Conservation (phyloP, 2,329 filamentous ascomycete species). For the Fusarium metavorans region DNA sequence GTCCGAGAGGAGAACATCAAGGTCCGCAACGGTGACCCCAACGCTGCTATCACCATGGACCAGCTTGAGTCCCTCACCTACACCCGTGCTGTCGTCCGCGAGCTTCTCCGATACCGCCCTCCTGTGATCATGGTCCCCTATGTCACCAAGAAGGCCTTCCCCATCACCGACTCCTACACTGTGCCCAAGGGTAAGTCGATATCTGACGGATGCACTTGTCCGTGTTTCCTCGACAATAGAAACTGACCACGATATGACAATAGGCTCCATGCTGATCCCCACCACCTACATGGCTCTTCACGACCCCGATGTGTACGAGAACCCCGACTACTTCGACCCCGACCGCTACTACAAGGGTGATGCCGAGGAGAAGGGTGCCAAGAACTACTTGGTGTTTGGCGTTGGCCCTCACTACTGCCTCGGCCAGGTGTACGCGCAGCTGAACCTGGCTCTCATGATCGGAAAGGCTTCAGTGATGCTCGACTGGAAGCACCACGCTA, state of each 20-base stretch:
- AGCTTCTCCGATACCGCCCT: constrained; percentile 92
- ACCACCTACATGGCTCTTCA: constrained; percentile 91
- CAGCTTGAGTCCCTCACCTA: constrained; percentile 90
- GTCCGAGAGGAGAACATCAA: constrained; percentile 91
- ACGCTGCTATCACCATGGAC: constrained; percentile 81
- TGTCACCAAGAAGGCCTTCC: constrained; percentile 93
- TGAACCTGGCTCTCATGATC: constrained; percentile 89
- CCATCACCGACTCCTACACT: constrained; percentile 88
- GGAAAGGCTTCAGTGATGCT: constrained; percentile 89
- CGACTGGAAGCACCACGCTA: constrained; percentile 91
- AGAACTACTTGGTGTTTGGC: constrained; percentile 98
- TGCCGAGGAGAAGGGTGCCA: constrained; percentile 84
- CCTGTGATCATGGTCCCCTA: constrained; percentile 98
- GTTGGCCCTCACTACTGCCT: constrained; percentile 97
- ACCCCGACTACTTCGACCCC: constrained; percentile 89
- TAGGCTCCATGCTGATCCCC: constrained; percentile 91
- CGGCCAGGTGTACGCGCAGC: constrained; percentile 89
- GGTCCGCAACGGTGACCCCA: constrained; percentile 79
- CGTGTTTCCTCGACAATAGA: neutral
- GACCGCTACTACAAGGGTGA: constrained; percentile 92
- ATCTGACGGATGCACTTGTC: neutral
- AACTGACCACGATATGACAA: constrained; percentile 28
- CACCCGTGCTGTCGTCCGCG: constrained; percentile 91
- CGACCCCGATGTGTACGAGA: constrained; percentile 91
- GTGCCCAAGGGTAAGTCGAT: constrained; percentile 79